Evolutionary conservation across 495 filamentous ascomycete genomes (phyloP), one percentile per base, ranked within the genome.

Genomic region (Clavariopsis aquatica): DNA sequence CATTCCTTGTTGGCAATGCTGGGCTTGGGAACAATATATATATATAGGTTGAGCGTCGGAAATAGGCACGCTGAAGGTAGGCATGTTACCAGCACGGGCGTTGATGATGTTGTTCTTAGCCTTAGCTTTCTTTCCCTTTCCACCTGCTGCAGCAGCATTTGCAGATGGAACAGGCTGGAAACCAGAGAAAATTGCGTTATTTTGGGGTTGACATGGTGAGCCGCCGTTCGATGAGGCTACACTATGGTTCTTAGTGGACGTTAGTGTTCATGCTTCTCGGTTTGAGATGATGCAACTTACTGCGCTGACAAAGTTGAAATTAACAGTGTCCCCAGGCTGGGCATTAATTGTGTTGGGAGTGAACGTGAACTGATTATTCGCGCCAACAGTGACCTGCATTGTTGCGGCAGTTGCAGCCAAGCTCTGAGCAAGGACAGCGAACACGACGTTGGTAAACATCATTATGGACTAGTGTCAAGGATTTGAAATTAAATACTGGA

Each of bases 1-100:
- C 57, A 61, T 61, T 10, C 57, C 57, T 26, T 61, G 57, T 47
- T 61, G 57, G 46, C 57, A 61, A 26, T 61, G 57, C 57, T 61
- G 57, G 9, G 57, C 57, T 19, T 61, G 57, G 3, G 57, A 61
- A 38, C 57, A 61, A 38, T 61, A 61, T 23, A 61, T 61, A 47
- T 61, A 61, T 47, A 61, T 52, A 3, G 57, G 57, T 6, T 52
- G 26, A n/a, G 57, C 15, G 28, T 61, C 57, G 1, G 27, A 23
- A n/a, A 61, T 24, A 22, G 57, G 57, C 15, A 61, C 19, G 23
- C 26, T 61, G 57, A 61, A 61, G 9, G 43, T 41, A n/a, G 57
- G 57, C 13, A 26, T 61, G 45, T 51, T 61, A 17, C 46, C 57
- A n/a, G 38, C 38, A 17, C 8, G 8, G 3, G 38, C 38, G 13